Conservation (phyloP, 2,329 filamentous ascomycete genomes). For the Hirsutella rhossiliensis region DNA sequence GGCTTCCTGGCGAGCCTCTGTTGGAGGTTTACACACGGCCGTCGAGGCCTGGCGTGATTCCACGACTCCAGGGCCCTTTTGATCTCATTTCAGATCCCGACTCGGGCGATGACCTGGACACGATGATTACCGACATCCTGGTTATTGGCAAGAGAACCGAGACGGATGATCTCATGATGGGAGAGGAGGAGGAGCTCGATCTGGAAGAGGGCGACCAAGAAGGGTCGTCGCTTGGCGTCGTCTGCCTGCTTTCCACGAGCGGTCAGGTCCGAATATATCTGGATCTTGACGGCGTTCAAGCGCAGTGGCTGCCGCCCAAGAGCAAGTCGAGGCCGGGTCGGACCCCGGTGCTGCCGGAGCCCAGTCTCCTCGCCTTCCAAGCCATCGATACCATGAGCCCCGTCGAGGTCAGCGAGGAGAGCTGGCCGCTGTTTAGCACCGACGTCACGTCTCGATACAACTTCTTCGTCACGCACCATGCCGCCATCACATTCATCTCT, state of each 20-base stretch:
- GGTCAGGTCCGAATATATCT: conserved; percentile 50
- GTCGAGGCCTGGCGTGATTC: conserved; percentile 42
- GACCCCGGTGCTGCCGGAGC: conserved; percentile 22
- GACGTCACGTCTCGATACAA: conserved; percentile 51
- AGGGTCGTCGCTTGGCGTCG: conserved; percentile 45
- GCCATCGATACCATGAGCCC: conserved; percentile 47
- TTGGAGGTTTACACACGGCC: conserved; percentile 47
- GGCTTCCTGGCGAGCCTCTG: conserved; percentile 31
- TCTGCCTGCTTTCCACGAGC: conserved; percentile 49
- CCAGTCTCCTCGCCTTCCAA: conserved; percentile 47
- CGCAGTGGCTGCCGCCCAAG: conserved; percentile 52
- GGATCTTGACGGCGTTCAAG: conserved; percentile 49
- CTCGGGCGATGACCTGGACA: conserved; percentile 43
- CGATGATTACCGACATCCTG: conserved; percentile 47
- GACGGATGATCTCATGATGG: conserved; percentile 46
- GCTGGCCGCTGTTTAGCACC: conserved; percentile 51
- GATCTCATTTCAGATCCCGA: conserved; percentile 42
- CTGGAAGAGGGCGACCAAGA: conserved; percentile 43
- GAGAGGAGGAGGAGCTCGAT: conserved; percentile 51
- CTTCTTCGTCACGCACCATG: conserved; percentile 50
- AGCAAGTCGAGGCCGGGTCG: conserved; percentile 34
- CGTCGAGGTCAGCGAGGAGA: conserved; percentile 40
- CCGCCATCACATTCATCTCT: conserved; percentile 47
- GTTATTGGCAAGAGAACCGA: conserved; percentile 52
- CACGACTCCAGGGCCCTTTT: conserved; percentile 51